These are phyloP conservation scores for Mycena venus DNA, from an alignment of 768 basidiomycete genomes.

Conservation along the genomic window DNA sequence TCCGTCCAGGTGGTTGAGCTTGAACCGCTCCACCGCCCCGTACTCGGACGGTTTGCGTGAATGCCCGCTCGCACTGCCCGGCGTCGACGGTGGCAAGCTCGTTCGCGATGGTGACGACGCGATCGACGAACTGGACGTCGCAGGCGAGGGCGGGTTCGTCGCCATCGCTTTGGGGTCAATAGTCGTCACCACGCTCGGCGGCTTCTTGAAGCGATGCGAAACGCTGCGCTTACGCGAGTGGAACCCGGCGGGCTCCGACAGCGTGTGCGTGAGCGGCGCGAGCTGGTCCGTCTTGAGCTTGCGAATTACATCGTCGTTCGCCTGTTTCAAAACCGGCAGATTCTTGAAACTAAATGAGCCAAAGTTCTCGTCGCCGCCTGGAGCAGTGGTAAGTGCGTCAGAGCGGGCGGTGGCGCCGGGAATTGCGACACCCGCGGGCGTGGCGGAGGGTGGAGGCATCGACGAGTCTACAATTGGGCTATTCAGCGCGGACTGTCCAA, in stretches of 20 bases:
- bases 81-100: constrained; percentile 78
- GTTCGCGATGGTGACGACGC: constrained; percentile 90
- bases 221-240: constrained; percentile 83
- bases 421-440: constrained; percentile 59
- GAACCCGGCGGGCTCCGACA: constrained; percentile 71
- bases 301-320: constrained; percentile 97
- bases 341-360: constrained; percentile 99
- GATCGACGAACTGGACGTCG: constrained; percentile 91
- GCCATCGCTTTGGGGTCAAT: constrained; percentile 71
- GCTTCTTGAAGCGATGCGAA: constrained; percentile 87
- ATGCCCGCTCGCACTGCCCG: constrained; percentile 73
- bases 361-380: constrained; percentile 85
- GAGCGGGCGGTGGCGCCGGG: constrained; percentile 50
- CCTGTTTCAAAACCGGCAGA: constrained; percentile 94
- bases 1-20: constrained; percentile 79
- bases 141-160: constrained; percentile 91
- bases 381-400: constrained; percentile 58
- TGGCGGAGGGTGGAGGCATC: constrained; percentile 57
- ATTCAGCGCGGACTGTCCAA: constrained; percentile 63
- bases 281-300: constrained; percentile 95
- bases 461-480: constrained; percentile 57
- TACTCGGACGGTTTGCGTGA: constrained; percentile 91
- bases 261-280: constrained; percentile 79
- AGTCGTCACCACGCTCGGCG: constrained; percentile 81
- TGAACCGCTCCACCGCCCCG: constrained; percentile 91